These are phyloP conservation scores for Solanum appendiculatum DNA, from an alignment of 257 asterid species.

Conservation along the genomic window DNA sequence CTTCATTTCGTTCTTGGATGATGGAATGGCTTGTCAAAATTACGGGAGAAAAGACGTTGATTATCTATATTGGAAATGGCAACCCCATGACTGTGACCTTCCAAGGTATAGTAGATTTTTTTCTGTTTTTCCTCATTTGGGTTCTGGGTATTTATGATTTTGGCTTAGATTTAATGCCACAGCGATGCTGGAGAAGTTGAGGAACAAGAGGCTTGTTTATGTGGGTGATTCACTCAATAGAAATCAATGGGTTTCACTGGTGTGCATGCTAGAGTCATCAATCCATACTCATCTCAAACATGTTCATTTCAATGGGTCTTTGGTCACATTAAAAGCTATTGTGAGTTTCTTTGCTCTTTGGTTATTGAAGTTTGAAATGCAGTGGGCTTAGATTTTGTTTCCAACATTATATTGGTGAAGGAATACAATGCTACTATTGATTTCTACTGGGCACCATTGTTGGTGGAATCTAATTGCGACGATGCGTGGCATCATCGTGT, in stretches of 20 bases:
- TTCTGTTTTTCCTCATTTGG: background rate
- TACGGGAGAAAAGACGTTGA: slow-evolving; percentile 27
- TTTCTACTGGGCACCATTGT: slow-evolving; percentile 60
- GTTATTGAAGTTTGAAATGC: background rate
- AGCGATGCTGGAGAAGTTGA: slow-evolving; percentile 38
- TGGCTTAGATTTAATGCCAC: slow-evolving; percentile 44
- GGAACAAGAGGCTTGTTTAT: slow-evolving; percentile 45
- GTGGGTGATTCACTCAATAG: slow-evolving; percentile 61
- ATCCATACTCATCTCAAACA: slow-evolving; percentile 17
- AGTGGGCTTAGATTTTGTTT: background rate
- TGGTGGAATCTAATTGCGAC: slow-evolving; percentile 56
- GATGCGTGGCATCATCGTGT: slow-evolving; percentile 18
- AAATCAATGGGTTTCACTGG: slow-evolving; percentile 61
- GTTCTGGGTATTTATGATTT: background rate
- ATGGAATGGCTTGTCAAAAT: slow-evolving; percentile 21
- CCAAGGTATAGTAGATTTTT: slow-evolving; percentile 22
- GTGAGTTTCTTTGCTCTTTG: slow-evolving; percentile 21
- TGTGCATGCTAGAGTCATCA: slow-evolving; percentile 43
- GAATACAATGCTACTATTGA: slow-evolving; percentile 55
- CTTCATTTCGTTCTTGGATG: slow-evolving; percentile 19
- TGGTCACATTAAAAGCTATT: slow-evolving; percentile 20
- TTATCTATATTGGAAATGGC: slow-evolving; percentile 43
- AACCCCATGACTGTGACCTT: slow-evolving; percentile 41
- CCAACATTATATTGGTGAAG: slow-evolving; percentile 11
- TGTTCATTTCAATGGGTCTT: slow-evolving; percentile 19